Evolutionary conservation across 768 basidiomycete species (phyloP).

Genomic region (Phanerochaete carnosa): DNA sequence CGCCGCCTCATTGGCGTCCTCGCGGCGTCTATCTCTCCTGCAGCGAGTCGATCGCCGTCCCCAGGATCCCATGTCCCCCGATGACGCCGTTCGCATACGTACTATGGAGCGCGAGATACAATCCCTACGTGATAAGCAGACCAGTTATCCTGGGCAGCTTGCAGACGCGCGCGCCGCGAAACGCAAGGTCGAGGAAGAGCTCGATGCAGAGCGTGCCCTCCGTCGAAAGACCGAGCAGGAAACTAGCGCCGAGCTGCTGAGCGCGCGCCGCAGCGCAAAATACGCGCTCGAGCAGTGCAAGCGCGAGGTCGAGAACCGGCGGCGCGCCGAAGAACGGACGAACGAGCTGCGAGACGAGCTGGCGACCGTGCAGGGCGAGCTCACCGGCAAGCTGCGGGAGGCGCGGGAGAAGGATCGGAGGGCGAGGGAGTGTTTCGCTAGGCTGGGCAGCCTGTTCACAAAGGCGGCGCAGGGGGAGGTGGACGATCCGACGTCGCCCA

Average conservation of each 20-base stretch:
- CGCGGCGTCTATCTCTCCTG: not conserved
- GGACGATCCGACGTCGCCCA: not conserved
- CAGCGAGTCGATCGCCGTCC: not conserved
- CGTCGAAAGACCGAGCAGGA: conserved; percentile 21
- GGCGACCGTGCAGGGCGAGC: conserved; percentile 3
- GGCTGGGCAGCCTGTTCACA: conserved; percentile 16
- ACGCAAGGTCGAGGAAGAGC: conserved; percentile 42
- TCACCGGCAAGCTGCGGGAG: conserved; percentile 6
- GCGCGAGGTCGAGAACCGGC: conserved; percentile 16
- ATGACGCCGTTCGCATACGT: conserved; percentile 6
- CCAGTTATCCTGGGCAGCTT: conserved; percentile 27
- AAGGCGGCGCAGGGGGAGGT: conserved; percentile 19
- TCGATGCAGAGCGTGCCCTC: conserved; percentile 17
- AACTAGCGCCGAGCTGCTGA: conserved; percentile 5
- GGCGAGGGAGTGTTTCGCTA: conserved; percentile 16
- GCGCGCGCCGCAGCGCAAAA: conserved; percentile 11
- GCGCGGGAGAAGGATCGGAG: conserved; percentile 13
- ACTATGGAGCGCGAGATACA: conserved; percentile 36
- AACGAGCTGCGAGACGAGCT: conserved; percentile 7
- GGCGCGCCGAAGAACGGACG: conserved; percentile 10
- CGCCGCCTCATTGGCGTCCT: conserved; percentile 3
- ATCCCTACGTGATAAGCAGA: conserved; percentile 33
- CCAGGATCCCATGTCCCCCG: not conserved
- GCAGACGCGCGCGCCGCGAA: conserved; percentile 34
- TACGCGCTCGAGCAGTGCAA: conserved; percentile 17